Evolutionary conservation across 352 stramenopile genomes (phyloP), one percentile per base, ranked within the genome.

Genomic region (Thalassiosira pacifica): DNA sequence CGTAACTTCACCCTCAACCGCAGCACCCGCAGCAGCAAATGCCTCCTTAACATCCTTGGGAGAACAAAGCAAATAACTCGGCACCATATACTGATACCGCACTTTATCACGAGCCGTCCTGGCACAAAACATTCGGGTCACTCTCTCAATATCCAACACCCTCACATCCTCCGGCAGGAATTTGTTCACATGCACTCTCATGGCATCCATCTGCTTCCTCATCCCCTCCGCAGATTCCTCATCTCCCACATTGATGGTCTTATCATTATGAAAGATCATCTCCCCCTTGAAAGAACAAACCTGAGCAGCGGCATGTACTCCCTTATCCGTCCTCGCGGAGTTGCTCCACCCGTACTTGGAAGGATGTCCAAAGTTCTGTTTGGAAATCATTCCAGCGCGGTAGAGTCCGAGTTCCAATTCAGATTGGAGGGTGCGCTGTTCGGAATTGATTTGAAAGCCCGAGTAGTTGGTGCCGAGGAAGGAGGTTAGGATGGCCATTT

Each of bases 21-120:
- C 53, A 2, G 18, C 57, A 55, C 64, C 65, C 45, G 53, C 29
- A 5, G 11, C 42, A 19, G 63, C 64, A 66, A 87, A 89, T n/a
- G 74, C 74, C 19, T 52, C 22, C 0, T 57, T 40, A 6, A 83
- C 60, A 26, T 88, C 71, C 42, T 89, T 74, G 32, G 55, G 26
- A 0, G 76, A 65, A 27, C 68, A 82, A 18, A 91, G 42, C 45
- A 85, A 53, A 37, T 82, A 91, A 42, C 82, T 89, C 29, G 92
- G 92, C 52, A 96, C 79, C 91, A 96, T 96, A 70, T 96, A 96
- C 69, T 95, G 90, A 86, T 96, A 96, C 24, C 92, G 70, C 4
- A 95, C 92, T 67, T 88, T 91, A 75, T 93, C 86, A 64, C 92
- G 73, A 85, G 88, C 84, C 3, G 89, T 96, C 52, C 91, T 89